Conservation (phyloP, 495 filamentous ascomycete species). For the Cercophora scortea region DNA sequence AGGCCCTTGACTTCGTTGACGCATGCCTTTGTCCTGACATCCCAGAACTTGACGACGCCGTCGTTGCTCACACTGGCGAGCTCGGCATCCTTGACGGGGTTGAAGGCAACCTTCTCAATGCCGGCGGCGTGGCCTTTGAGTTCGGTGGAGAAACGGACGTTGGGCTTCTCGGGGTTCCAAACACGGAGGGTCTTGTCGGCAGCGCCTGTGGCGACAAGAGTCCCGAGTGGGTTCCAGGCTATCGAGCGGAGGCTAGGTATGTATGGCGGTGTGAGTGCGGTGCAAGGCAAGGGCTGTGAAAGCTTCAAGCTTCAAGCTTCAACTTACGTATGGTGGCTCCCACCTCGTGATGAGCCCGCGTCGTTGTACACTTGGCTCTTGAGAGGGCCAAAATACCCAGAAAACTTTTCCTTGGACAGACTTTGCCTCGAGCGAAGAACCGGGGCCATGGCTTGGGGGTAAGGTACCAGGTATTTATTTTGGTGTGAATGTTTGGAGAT, state of each 20-base stretch:
- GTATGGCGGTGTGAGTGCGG: background rate
- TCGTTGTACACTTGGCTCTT: constrained; percentile 60
- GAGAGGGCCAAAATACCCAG: constrained; percentile 45
- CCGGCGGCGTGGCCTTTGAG: constrained; percentile 68
- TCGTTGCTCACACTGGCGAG: constrained; percentile 79
- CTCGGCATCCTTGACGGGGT: constrained; percentile 80
- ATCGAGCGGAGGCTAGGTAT: constrained; percentile 52
- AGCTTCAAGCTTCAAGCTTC: background rate
- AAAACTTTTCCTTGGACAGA: constrained; percentile 56
- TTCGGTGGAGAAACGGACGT: constrained; percentile 76
- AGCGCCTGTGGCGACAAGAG: constrained; percentile 78
- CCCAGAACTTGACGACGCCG: constrained; percentile 87
- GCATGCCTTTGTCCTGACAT: constrained; percentile 72
- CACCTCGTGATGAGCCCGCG: constrained; percentile 27
- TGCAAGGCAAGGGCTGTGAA: background rate
- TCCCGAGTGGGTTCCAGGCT: constrained; percentile 84
- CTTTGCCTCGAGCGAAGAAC: constrained; percentile 40
- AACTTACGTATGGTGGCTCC: constrained; percentile 12
- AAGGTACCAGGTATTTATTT: background rate
- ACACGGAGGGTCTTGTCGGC: constrained; percentile 76
- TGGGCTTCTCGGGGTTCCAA: constrained; percentile 77
- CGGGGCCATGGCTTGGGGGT: constrained; percentile 29
- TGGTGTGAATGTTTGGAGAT: background rate
- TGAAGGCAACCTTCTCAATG: constrained; percentile 85
- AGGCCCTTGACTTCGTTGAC: constrained; percentile 74